phyloP scores from a whole-genome alignment of 2,329 filamentous ascomycete species.

The Dothistroma pini region DNA sequence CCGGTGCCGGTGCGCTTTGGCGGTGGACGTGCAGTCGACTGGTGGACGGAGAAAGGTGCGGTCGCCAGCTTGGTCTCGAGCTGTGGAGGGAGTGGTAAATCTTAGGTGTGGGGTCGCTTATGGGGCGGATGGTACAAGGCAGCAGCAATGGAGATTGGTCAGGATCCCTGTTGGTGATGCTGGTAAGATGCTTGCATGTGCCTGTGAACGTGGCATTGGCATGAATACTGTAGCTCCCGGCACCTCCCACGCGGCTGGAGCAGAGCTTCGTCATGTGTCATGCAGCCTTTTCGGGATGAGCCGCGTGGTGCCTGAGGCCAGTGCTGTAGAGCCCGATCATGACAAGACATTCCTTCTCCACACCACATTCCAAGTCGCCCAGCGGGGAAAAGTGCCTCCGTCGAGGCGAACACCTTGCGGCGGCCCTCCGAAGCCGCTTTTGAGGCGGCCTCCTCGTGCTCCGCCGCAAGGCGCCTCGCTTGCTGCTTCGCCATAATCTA shows the following conservation, averaged over 20 bases:
- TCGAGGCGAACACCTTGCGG: no score
- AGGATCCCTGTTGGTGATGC: not conserved
- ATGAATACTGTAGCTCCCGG: not conserved
- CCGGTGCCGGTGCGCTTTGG: constrained; percentile 8
- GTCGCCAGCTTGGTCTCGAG: not conserved
- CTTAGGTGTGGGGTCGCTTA: not conserved
- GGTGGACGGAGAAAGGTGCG: constrained; percentile 17
- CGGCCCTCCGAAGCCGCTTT: no score
- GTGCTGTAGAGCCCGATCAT: no score
- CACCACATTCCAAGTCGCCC: no score
- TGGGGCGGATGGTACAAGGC: not conserved
- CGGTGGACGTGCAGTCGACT: constrained; percentile 7
- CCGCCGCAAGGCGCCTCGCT: no score
- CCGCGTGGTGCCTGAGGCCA: no score
- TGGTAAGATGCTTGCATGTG: not conserved
- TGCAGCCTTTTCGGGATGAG: no score
- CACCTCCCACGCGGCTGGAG: not conserved
- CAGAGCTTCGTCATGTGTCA: not conserved
- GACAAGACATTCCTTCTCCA: no score
- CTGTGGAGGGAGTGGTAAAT: not conserved
- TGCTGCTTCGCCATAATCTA: no score
- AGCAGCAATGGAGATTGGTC: not conserved
- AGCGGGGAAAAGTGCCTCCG: no score
- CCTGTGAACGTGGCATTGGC: no score
- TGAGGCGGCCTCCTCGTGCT: no score